A percentile compares a stretch with the other conserved stretches of the same genome.
Evolutionary conservation across 169 alveolate genomes (phyloP).

Genomic region (Plasmodium cynomolgi): DNA sequence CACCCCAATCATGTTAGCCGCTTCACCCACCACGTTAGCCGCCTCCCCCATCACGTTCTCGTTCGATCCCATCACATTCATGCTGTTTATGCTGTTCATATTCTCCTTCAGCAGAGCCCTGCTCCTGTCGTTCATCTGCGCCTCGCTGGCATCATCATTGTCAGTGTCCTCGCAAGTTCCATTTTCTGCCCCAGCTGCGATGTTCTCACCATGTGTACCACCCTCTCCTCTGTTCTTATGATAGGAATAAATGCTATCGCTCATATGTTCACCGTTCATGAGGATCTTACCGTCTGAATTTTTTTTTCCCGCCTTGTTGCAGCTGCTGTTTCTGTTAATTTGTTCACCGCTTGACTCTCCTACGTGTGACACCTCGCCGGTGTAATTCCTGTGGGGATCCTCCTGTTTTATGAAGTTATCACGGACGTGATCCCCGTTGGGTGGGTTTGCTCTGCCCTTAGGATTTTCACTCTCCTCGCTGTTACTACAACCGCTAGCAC

Average conservation of each 20-base stretch:
- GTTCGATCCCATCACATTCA: background rate
- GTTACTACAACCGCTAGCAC: background rate
- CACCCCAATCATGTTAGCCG: background rate
- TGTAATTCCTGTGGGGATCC: background rate
- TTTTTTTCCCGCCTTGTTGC: background rate
- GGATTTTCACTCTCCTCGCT: background rate
- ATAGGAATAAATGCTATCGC: background rate
- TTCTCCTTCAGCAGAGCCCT: background rate
- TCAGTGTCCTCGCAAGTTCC: background rate
- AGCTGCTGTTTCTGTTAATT: background rate
- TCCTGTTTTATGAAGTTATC: background rate
- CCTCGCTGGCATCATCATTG: background rate
- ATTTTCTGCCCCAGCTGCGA: background rate
- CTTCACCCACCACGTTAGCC: background rate
- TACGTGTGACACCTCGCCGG: background rate
- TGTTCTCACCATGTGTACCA: background rate
- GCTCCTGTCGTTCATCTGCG: background rate
- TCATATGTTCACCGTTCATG: background rate
- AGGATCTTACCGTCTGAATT: background rate
- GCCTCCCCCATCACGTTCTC: background rate
- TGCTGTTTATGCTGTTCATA: constrained; percentile 6
- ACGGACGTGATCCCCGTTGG: background rate
- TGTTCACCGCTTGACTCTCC: background rate
- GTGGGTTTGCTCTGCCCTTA: background rate
- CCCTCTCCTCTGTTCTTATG: background rate